Evolutionary conservation across 345 rosid genomes (phyloP).

Genomic region (Streptanthus diversifolius): DNA sequence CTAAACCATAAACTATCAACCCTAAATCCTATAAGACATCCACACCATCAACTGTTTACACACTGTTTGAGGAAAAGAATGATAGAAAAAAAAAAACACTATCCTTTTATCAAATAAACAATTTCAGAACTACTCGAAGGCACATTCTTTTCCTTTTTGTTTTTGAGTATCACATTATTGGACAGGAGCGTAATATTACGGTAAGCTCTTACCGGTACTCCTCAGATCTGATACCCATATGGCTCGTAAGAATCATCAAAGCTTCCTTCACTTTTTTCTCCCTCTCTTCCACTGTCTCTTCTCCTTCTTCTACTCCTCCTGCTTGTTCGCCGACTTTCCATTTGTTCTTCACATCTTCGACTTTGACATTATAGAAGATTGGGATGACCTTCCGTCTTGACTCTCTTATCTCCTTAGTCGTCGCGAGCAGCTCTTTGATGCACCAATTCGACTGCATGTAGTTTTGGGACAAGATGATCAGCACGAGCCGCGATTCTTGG

Average conservation of each 20-base stretch:
- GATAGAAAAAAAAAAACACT: background rate
- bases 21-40: no score
- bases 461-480: background rate
- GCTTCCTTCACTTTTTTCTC: background rate
- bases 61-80: no score
- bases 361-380: background rate
- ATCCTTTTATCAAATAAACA: background rate
- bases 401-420: background rate
- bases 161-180: background rate
- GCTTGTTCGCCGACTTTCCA: background rate
- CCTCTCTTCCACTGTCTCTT: background rate
- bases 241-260: background rate
- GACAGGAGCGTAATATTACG: background rate
- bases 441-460: background rate
- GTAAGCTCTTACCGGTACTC: background rate
- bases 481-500: background rate
- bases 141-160: background rate
- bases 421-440: background rate
- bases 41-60: no score
- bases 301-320: background rate
- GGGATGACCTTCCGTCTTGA: background rate
- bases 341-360: background rate
- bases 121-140: background rate
- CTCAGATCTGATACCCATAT: background rate
- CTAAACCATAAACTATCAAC: no score